These are phyloP conservation scores for Diutina mesorugosa DNA, from an alignment of 1,139 yeast species.

Conservation along the genomic window DNA sequence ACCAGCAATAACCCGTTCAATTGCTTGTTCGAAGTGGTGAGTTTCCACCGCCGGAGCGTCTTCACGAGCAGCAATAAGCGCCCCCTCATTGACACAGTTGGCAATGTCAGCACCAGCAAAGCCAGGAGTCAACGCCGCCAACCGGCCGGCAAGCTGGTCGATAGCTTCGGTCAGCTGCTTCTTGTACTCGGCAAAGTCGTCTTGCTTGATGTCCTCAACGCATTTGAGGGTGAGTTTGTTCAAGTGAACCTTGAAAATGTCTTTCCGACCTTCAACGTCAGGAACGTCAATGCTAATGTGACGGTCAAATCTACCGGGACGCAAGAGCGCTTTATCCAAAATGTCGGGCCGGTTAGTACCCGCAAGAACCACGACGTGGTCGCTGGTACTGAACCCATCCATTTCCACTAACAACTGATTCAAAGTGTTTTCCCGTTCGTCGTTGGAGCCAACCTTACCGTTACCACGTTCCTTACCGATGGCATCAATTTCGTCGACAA, in stretches of 20 bases:
- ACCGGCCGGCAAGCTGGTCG: slow-evolving; percentile 50
- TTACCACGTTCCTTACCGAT: slow-evolving; percentile 71
- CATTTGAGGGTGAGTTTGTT: slow-evolving; percentile 33
- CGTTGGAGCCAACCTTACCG: slow-evolving; percentile 49
- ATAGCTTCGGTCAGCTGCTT: slow-evolving; percentile 34
- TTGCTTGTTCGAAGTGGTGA: slow-evolving; percentile 65
- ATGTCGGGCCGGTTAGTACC: slow-evolving; percentile 79
- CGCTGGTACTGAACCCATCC: slow-evolving; percentile 70
- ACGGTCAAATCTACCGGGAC: slow-evolving; percentile 82
- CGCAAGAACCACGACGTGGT: slow-evolving; percentile 70
- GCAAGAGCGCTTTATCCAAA: slow-evolving; percentile 59
- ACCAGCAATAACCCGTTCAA: slow-evolving; percentile 75
- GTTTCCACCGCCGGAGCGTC: slow-evolving; percentile 43
- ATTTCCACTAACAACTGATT: slow-evolving; percentile 72
- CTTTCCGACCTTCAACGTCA: slow-evolving; percentile 68
- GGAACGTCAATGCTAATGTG: slow-evolving; percentile 65
- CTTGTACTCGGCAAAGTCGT: slow-evolving; percentile 35
- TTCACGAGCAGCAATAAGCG: slow-evolving; percentile 65
- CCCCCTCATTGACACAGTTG: slow-evolving; percentile 74
- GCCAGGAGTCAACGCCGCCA: slow-evolving; percentile 74
- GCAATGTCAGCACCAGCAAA: slow-evolving; percentile 84
- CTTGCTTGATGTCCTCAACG: slow-evolving; percentile 30
- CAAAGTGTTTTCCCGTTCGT: slow-evolving; percentile 70
- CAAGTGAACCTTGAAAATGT: slow-evolving; percentile 60
- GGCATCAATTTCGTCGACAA: slow-evolving; percentile 79